Conservation (phyloP, 805 yeast genomes). For the Brettanomyces custersianus region DNA sequence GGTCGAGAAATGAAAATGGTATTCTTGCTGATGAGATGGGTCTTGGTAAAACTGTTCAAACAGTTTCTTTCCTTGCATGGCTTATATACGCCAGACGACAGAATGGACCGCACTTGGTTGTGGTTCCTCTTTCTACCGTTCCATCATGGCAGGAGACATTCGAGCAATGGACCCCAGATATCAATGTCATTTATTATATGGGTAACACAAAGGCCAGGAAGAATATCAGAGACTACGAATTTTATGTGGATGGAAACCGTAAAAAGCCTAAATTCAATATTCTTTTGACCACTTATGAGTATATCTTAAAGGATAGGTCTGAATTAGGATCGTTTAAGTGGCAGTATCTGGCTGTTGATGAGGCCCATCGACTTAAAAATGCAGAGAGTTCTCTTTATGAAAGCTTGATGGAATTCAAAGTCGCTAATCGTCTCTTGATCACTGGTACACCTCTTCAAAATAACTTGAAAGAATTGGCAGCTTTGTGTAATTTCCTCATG, state of each 20-base stretch:
- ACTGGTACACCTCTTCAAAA: slow-evolving; percentile 98
- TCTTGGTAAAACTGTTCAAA: slow-evolving; percentile 94
- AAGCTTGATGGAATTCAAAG: slow-evolving; percentile 73
- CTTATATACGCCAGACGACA: slow-evolving; percentile 90
- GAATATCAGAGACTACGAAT: slow-evolving; percentile 77
- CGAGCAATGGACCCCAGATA: slow-evolving; percentile 95
- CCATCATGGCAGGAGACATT: slow-evolving; percentile 99
- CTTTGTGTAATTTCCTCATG: slow-evolving; percentile 89
- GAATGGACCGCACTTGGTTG: slow-evolving; percentile 94
- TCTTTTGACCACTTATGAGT: slow-evolving; percentile 92
- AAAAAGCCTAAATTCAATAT: slow-evolving; percentile 82
- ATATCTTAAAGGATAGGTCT: slow-evolving; percentile 78
- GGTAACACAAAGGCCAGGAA: slow-evolving; percentile 86
- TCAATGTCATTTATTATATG: slow-evolving; percentile 84
- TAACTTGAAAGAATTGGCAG: slow-evolving; percentile 90
- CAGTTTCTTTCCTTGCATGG: slow-evolving; percentile 93
- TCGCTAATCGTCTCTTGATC: slow-evolving; percentile 74
- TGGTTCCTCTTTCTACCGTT: slow-evolving; percentile 90
- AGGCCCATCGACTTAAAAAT: slow-evolving; percentile 93
- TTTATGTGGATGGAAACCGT: slow-evolving; percentile 52
- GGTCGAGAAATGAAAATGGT: slow-evolving; percentile 97
- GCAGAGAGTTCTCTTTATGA: slow-evolving; percentile 91
- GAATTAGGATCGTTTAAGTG: slow-evolving; percentile 80
- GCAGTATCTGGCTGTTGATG: slow-evolving; percentile 97
- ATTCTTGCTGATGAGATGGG: slow-evolving; percentile 99